Base-by-base conservation (phyloP, 768 basidiomycete species). In the Terana coerulea region DNA sequence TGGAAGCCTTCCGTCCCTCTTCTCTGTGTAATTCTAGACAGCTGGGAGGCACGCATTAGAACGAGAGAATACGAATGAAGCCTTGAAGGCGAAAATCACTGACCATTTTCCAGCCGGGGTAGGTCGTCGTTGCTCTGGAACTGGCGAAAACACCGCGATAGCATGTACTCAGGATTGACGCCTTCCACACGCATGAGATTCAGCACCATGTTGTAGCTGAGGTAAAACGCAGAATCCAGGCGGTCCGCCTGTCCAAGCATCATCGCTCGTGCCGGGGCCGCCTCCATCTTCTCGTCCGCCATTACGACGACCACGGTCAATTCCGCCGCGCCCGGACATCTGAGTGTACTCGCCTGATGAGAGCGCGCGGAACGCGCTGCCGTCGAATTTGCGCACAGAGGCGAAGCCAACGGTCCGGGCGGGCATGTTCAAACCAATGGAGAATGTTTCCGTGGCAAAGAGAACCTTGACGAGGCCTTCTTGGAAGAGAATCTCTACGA, bases 321-420 rank as follows among this genome's bases (percentile, higher is more conserved):
- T 97, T 56, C 97, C 97, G 2, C 97, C 97, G 50, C 97, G 90
- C 49, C 97, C 97, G 0, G 94, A 95, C 97, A 99, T 99, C 64
- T 99, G 97, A 61, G 98, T 97, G 67, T 99, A 99, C 77, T 99
- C 97, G 51, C 97, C 89, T 0, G 86, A 89, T 0, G 92, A 92
- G 31, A 99, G 75, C 64, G 91, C 91, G 24, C 97, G 80, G 73
- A 97, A 97, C 61, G 95, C 93, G 39, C 81, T 82, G 0, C 97
- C 97, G 66, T 99, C 97, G 61, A 94, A 98, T 71, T 99, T 99
- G 59, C 93, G 84, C 2, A 93, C 87, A 0, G 86, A 80, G 0
- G 93, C 95, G 74, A 99, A 99, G 21, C 98, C 95, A 41, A 99
- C 97, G 3, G 97, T 98, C 75, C 98, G 98, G 15, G 97, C 97